Evolutionary conservation across 257 asterid genomes (phyloP).

Genomic region (Solanum habrochaites): DNA sequence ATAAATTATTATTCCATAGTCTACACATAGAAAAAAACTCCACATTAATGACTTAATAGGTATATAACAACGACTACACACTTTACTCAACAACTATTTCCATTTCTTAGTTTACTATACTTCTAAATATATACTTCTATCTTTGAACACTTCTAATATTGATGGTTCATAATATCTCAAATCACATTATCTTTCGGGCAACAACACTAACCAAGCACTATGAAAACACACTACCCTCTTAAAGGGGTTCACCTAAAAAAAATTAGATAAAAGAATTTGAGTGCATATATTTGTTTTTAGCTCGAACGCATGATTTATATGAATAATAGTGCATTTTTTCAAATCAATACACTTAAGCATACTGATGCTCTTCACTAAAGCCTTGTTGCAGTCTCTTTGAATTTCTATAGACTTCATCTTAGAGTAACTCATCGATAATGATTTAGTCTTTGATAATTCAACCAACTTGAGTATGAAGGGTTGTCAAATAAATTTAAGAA

Average conservation of each 20-base stretch:
- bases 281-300: background rate
- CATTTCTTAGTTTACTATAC: background rate
- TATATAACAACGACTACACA: background rate
- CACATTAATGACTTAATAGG: background rate
- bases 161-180: background rate
- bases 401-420: background rate
- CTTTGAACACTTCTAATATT: background rate
- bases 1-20: background rate
- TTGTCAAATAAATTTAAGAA: background rate
- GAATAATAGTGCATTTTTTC: background rate
- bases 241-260: background rate
- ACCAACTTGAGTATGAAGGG: background rate
- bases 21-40: background rate
- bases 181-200: background rate
- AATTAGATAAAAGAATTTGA: no score
- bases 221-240: background rate
- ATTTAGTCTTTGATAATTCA: background rate
- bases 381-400: background rate
- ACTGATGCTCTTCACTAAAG: background rate
- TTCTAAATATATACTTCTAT: background rate
- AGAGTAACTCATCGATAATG: background rate
- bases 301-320: background rate
- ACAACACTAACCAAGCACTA: background rate
- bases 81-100: background rate
- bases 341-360: background rate